Evolutionary conservation across 768 basidiomycete species (phyloP), one percentile per base, ranked within the genome.

Genomic region (Mycena capillaripes): DNA sequence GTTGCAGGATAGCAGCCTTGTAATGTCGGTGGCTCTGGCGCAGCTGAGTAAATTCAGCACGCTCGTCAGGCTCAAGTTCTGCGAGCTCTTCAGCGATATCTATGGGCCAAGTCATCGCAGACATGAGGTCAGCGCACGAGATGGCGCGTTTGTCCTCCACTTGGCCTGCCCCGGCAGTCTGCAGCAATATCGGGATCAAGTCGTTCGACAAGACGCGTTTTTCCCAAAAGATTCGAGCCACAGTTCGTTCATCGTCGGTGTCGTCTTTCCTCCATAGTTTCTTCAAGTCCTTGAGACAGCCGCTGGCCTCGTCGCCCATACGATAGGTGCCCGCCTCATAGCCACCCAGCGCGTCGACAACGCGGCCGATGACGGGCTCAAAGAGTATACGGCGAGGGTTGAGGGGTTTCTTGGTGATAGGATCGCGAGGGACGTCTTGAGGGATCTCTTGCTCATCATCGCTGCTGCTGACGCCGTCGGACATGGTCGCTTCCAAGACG

Each of bases 51-150:
- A 97, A 99, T 80, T 99, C 98, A 19, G 95, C 90, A 21, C 92
- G 90, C 71, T 89, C 90, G 81, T 95, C 94, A 23, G 90, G 75
- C 44, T 93, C 92, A 64, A 98, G 90, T 78, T 99, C 98, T 76
- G 93, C 94, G 73, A 99, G 86, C 82, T 99, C 98, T 77, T 95
- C 94, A 0, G 96, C 94, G 73, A 99, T 86, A 81, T 99, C 95
- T 64, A 99, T 97, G 0, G 98, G 98, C 98, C 98, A 99, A 1
- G 97, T 99, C 95, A 99, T 95, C 0, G 97, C 97, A 0, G 96
- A 95, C 79, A 99, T 92, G 27, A 99, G 85, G 79, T 99, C 98
- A 11, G 91, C 92, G 73, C 92, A 93, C 0, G 92, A 90, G 30
- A 97, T 88, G 0, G 95, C 95, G 57, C 94, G 87, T 76, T 92